Evolutionary conservation across 768 basidiomycete species (phyloP).

Genomic region (Lanmaoa rubissima): DNA sequence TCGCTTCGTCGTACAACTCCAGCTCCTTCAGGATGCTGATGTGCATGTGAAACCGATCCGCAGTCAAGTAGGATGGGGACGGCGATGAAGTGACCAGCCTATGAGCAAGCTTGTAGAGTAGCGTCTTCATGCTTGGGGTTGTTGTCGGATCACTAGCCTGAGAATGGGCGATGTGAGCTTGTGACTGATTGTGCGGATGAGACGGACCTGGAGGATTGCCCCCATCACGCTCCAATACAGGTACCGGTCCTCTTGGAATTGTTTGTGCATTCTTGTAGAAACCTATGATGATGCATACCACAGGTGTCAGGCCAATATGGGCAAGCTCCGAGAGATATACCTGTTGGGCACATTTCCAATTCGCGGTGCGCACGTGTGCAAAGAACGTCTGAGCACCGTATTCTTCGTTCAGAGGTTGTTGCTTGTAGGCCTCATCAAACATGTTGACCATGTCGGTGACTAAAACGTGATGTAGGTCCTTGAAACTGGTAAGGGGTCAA

Average conservation of each 20-base stretch:
- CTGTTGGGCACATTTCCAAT: constrained; percentile 87
- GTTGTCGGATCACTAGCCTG: constrained; percentile 73
- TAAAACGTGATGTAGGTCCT: constrained; percentile 15
- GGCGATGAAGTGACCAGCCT: constrained; percentile 64
- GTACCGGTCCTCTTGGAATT: constrained; percentile 79
- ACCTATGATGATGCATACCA: constrained; percentile 42
- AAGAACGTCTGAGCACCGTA: constrained; percentile 83
- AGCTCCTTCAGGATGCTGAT: constrained; percentile 70
- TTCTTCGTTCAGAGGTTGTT: constrained; percentile 78
- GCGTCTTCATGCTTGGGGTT: constrained; percentile 54
- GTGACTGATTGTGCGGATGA: neutral
- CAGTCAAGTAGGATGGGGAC: constrained; percentile 57
- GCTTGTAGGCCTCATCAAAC: constrained; percentile 86
- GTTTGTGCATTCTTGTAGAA: constrained; percentile 78
- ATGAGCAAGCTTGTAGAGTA: constrained; percentile 77
- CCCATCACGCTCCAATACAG: constrained; percentile 83
- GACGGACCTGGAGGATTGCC: constrained; percentile 69
- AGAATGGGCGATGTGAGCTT: constrained; percentile 8
- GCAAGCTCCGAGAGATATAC: constrained; percentile 36
- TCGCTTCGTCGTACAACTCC: constrained; percentile 66
- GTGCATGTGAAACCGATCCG: constrained; percentile 80
- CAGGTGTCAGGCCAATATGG: neutral
- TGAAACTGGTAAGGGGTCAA: neutral
- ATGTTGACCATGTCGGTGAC: constrained; percentile 80
- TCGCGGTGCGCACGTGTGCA: constrained; percentile 73